Base-by-base conservation (phyloP, 31 red algal genomes). In the Odonthalia washingtoniensis region DNA sequence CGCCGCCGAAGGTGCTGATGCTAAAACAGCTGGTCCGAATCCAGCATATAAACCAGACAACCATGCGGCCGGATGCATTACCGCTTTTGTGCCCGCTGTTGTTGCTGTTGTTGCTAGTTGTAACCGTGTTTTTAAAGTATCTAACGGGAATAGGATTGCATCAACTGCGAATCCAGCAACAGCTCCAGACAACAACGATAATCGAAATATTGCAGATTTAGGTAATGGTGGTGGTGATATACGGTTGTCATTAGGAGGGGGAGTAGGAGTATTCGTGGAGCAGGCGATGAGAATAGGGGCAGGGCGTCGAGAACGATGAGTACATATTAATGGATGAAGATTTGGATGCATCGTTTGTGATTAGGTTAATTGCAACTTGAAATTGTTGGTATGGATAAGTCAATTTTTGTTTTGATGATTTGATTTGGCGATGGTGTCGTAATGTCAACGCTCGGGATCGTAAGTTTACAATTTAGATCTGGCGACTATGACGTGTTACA, bases 121-220 rank as follows among this genome's bases (percentile, higher is more conserved):
- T 65, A 98, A 30, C 33, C 95, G 75, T 3, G 95, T 98, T 74
- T 99, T 99, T 3, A 99, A 65, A 46, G 97, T 99, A 74, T 99
- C 97, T 14, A 99, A 79, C 5, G 97, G 97, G 83, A 99, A 99
- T 0, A 99, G 88, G 34, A 91, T 83, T 35, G 93, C 83, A 44
- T 99, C 97, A 28, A 96, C 97, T 3, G 91, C 84, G 81, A 87
- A 85, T 41, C 95, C 97, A 26, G 97, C 94, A 33, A 87, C 88
- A 1, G 94, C 97, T 39, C 95, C 97, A n/a, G 92, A 67, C 43
- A 78, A 44, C 34, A 99, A 76, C 24, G 94, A 84, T 65, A 98
- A 69, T 46, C 84, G 87, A 65, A 96, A 96, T 5, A 84, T 88
- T 43, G 70, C 79, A 0, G 82, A 57, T 17, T n/a, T n/a, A n/a